Evolutionary conservation across 371 early-diverging fungal species (phyloP).

Genomic region (Mortierella sp.): DNA sequence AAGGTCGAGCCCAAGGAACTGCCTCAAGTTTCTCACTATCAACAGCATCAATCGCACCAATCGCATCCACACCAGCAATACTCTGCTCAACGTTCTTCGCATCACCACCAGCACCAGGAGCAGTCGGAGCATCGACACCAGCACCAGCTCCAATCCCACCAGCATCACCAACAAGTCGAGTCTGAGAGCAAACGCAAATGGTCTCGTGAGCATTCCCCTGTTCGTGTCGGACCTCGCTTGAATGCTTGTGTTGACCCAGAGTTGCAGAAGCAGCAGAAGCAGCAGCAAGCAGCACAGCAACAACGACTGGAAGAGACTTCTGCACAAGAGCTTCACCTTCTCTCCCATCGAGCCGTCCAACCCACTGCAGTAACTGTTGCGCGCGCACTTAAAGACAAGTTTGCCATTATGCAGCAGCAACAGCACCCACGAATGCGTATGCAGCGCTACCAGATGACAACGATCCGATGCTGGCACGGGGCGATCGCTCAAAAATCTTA

Average conservation of each 20-base stretch:
- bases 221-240: constrained; percentile 18
- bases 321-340: constrained; percentile 39
- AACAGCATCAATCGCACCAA: constrained; percentile 6
- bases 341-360: constrained; percentile 16
- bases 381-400: neutral
- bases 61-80: neutral
- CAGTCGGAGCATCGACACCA: constrained; percentile 1
- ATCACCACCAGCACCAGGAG: neutral
- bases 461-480: constrained; percentile 68
- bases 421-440: constrained; percentile 22
- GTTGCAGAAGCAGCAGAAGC: constrained; percentile 6
- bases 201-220: constrained; percentile 24
- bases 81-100: neutral
- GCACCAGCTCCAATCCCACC: no score
- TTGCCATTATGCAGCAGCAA: no score
- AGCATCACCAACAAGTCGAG: neutral
- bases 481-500: constrained; percentile 84
- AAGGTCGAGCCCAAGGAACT: constrained; percentile 19
- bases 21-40: neutral
- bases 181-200: constrained; percentile 24
- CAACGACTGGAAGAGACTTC: constrained; percentile 14
- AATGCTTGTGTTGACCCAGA: constrained; percentile 11
- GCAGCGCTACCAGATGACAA: constrained; percentile 56
- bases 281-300: no score
- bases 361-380: neutral